Percentiles rank a stretch among this genome's conserved stretches.
Conservation (phyloP, 805 yeast genomes). For the Barnettozyma wickerhamii region DNA sequence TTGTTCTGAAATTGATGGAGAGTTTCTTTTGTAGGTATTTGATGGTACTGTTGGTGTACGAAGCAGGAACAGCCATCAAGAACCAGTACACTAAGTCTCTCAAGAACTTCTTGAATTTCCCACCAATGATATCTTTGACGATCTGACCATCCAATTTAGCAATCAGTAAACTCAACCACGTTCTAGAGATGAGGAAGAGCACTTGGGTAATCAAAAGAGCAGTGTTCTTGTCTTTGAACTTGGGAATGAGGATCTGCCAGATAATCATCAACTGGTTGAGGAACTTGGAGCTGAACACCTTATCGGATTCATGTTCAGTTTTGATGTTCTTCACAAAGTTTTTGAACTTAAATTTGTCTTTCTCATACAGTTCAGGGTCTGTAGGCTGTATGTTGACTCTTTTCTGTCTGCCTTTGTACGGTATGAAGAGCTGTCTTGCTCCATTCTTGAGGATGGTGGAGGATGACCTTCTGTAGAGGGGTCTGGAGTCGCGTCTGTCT, state of each 20-base stretch:
- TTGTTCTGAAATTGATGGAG: slow-evolving; percentile 80
- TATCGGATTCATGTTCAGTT: slow-evolving; percentile 19
- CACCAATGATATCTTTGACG: slow-evolving; percentile 82
- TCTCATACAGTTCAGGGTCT: slow-evolving; percentile 25
- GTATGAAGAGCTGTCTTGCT: slow-evolving; percentile 27
- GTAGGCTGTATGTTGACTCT: slow-evolving; percentile 26
- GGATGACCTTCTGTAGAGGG: slow-evolving; percentile 25
- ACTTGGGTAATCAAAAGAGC: slow-evolving; percentile 66
- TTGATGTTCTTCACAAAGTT: slow-evolving; percentile 24
- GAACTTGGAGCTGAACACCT: slow-evolving; percentile 54
- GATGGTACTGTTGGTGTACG: slow-evolving; percentile 88
- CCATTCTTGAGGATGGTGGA: slow-evolving; percentile 27
- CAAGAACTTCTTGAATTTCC: slow-evolving; percentile 67
- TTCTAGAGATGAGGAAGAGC: slow-evolving; percentile 69
- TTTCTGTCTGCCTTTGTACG: slow-evolving; percentile 25
- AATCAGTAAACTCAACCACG: slow-evolving; percentile 81
- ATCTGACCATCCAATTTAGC: slow-evolving; percentile 91
- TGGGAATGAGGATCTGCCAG: slow-evolving; percentile 81
- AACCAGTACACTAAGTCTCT: slow-evolving; percentile 85
- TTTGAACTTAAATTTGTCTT: slow-evolving; percentile 25
- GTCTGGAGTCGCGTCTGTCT: slow-evolving; percentile 26
- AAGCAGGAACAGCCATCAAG: slow-evolving; percentile 86
- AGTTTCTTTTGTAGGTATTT: slow-evolving; percentile 72
- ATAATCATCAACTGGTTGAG: slow-evolving; percentile 69
- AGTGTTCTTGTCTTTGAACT: slow-evolving; percentile 60